Base-by-base conservation (phyloP, 2,329 filamentous ascomycete species). In the Epichloe uncinata region DNA sequence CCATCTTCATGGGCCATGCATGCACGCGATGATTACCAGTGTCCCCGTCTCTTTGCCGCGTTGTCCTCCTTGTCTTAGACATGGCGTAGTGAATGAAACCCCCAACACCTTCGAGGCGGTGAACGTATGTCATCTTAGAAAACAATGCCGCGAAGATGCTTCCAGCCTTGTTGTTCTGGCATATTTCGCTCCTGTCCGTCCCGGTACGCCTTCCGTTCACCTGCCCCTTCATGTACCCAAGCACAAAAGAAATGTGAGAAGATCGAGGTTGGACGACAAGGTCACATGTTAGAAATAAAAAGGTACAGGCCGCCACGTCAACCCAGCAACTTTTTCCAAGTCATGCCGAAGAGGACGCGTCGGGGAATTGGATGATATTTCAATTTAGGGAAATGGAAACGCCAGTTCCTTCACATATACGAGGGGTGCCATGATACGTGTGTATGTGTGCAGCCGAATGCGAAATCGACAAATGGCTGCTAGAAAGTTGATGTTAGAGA, bases 191-290 rank as follows among this genome's bases (percentile, higher is more conserved):
- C 26, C 18, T 33, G 42, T 42, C 30, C 36, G 34, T 37, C 30
- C 51, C 51, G 16, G 41, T 47, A 42, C 48, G 51, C 51, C 51
- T 33, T 48, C 41, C 40, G 38, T 47, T 22, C 18, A 36, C 51
- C 36, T 20, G 35, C 40, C 47, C 37, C 36, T 22, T 11, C 11
- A 50, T 52, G 40, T 48, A 38, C 40, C 40, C 48, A 48, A 47
- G 9, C 13, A 52, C 40, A 50, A 52, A 52, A 37, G 36, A 50
- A 46, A 52, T 30, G 9, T 20, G 15, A 38, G 37, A 34, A 26
- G 34, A 48, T 16, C n/a, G 37, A 30, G 4, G 4, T 15, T 6
- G 16, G 41, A 48, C 30, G 9, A 30, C 9, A 30, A 30, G 30
- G 12, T 13, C n/a, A 13, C 13, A 6, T 36, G 13, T 46, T 33